A percentile compares a stretch with the other conserved stretches of the same genome.
Conservation (phyloP, 257 asterid species). For the Lycium ferocissimum region DNA sequence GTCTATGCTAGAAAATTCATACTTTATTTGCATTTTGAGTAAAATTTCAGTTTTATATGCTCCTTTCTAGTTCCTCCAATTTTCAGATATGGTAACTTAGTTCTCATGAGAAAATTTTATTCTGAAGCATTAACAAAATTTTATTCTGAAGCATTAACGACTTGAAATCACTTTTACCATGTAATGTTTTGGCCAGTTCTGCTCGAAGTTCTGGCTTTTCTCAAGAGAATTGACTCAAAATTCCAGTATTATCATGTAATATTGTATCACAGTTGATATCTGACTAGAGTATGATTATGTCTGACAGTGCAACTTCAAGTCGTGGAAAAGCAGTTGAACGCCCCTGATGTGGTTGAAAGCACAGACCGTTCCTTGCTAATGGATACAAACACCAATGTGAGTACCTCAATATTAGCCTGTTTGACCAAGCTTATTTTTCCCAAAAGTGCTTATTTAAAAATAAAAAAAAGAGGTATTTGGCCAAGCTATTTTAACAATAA, state of each 20-base stretch:
- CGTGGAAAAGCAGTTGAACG: constrained; percentile 36
- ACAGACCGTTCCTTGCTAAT: constrained; percentile 30
- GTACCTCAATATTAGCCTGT: not conserved
- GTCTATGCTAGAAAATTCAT: too few relatives aligned
- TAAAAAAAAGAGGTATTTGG: too few relatives aligned
- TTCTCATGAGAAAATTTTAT: too few relatives aligned
- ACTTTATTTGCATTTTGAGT: too few relatives aligned
- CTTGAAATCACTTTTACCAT: constrained; percentile 38
- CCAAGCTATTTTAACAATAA: too few relatives aligned
- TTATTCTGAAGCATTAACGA: constrained; percentile 30
- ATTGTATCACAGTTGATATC: constrained; percentile 60
- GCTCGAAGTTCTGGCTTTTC: constrained; percentile 46
- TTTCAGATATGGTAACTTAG: too few relatives aligned
- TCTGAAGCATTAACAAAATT: constrained; percentile 26
- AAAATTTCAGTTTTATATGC: too few relatives aligned
- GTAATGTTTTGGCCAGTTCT: constrained; percentile 40
- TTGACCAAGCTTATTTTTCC: too few relatives aligned
- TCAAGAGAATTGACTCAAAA: constrained; percentile 51
- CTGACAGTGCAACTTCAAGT: constrained; percentile 53
- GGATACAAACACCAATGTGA: constrained; percentile 37
- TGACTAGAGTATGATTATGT: constrained; percentile 43
- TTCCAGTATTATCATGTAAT: constrained; percentile 46
- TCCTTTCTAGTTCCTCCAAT: too few relatives aligned
- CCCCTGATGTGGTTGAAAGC: constrained; percentile 40
- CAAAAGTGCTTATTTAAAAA: too few relatives aligned